A percentile compares a stretch with the other conserved stretches of the same genome.
Evolutionary conservation across 768 basidiomycete species (phyloP).

Genomic region (Baorangia bicolor): DNA sequence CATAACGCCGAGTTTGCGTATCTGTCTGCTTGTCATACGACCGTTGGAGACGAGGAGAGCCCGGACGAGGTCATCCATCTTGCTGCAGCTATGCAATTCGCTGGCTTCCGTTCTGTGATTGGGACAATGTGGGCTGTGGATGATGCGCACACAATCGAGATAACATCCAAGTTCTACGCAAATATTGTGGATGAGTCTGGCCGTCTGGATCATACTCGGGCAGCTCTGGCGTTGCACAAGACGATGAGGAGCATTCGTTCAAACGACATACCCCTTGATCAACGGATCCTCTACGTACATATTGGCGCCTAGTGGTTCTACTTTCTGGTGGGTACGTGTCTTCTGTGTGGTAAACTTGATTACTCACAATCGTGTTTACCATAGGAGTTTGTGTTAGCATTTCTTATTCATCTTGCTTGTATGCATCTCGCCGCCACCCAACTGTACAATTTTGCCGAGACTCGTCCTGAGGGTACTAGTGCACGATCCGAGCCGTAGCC

Average conservation of each 20-base stretch:
- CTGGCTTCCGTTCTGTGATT: slow-evolving; percentile 11
- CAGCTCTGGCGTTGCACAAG: slow-evolving; percentile 2
- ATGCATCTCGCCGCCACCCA: too few species aligned
- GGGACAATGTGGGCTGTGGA: slow-evolving; percentile 17
- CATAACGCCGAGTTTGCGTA: slow-evolving; percentile 9
- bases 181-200: not conserved
- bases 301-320: slow-evolving; percentile 2
- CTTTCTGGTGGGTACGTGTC: too few species aligned
- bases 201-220: too few species aligned
- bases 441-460: too few species aligned
- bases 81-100: not conserved
- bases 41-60: not conserved
- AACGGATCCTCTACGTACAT: slow-evolving; percentile 5
- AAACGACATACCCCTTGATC: not conserved
- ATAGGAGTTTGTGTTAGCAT: too few species aligned
- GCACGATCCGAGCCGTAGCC: too few species aligned
- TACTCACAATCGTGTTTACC: too few species aligned
- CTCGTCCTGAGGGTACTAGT: too few species aligned
- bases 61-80: slow-evolving; percentile 4
- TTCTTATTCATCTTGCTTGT: too few species aligned
- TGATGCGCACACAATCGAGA: not conserved
- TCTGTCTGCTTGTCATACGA: slow-evolving; percentile 26
- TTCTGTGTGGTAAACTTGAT: too few species aligned
- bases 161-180: slow-evolving; percentile 1
- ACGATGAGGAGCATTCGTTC: not conserved